Conservation (phyloP, 768 basidiomycete genomes). For the Rhizopogon roseolus region DNA sequence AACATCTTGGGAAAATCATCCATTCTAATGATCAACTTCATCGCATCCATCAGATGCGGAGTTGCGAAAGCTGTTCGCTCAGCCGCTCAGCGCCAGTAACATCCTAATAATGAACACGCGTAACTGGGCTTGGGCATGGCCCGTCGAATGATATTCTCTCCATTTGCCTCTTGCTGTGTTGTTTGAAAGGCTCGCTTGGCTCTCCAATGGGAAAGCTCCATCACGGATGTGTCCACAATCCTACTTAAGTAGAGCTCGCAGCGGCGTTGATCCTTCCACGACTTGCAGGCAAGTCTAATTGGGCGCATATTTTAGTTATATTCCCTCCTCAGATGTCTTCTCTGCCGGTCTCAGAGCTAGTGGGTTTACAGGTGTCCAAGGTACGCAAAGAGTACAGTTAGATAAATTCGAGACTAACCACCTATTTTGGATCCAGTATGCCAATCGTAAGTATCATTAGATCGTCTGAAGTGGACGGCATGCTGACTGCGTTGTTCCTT, state of each 20-base stretch:
- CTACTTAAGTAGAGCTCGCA: background rate
- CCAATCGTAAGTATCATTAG: constrained; percentile 5
- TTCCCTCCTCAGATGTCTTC: background rate
- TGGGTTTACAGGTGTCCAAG: constrained; percentile 12
- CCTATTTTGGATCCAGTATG: constrained; percentile 5
- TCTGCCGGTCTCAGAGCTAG: background rate
- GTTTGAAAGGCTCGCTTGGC: too few species aligned
- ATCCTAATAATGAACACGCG: too few species aligned
- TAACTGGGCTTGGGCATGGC: too few species aligned
- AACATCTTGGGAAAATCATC: too few species aligned
- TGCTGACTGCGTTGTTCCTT: background rate
- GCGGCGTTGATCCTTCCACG: background rate
- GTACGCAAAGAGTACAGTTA: constrained; percentile 1
- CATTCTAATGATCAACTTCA: too few species aligned
- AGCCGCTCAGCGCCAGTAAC: too few species aligned
- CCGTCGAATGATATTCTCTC: too few species aligned
- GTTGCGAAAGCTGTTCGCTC: too few species aligned
- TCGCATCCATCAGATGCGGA: too few species aligned
- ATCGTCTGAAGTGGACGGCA: background rate
- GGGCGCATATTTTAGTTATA: background rate
- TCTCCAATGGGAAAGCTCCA: background rate
- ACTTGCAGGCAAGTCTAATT: background rate
- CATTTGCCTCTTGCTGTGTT: too few species aligned
- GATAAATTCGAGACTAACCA: background rate
- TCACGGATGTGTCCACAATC: background rate